Conservation (phyloP, 352 stramenopile species). For the Globisporangium spinosum region DNA sequence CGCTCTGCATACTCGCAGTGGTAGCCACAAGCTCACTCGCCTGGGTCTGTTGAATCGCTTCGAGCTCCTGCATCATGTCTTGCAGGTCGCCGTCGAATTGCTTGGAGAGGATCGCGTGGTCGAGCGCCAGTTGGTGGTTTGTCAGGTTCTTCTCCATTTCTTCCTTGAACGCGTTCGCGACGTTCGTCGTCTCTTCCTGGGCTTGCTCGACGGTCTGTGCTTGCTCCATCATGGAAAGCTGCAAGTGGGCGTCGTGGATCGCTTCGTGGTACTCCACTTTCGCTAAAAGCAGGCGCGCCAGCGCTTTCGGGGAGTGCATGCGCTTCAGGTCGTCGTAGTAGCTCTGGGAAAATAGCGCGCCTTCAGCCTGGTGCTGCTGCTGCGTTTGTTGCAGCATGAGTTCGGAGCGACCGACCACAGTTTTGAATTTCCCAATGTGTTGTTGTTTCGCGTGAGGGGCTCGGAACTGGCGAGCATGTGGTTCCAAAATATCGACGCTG, state of each 20-base stretch:
- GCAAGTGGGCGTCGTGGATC: constrained; percentile 56
- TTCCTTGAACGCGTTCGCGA: constrained; percentile 63
- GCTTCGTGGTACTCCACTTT: constrained; percentile 69
- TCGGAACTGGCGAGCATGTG: constrained; percentile 16
- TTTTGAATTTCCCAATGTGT: neutral
- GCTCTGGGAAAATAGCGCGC: constrained; percentile 3
- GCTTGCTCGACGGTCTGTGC: constrained; percentile 45
- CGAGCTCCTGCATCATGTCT: constrained; percentile 35
- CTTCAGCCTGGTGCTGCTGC: constrained; percentile 9
- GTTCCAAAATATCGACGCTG: constrained; percentile 6
- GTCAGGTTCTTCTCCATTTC: constrained; percentile 50
- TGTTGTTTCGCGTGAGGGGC: neutral
- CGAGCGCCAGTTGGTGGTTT: constrained; percentile 42
- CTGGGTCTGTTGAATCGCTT: constrained; percentile 34
- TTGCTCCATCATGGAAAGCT: constrained; percentile 59
- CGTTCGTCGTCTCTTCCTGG: constrained; percentile 43
- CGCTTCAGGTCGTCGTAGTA: constrained; percentile 22
- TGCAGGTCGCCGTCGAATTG: constrained; percentile 52
- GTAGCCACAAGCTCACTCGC: constrained; percentile 19
- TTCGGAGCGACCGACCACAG: constrained; percentile 16
- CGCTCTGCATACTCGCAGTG: constrained; percentile 15
- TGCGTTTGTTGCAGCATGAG: constrained; percentile 3
- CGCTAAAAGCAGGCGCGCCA: constrained; percentile 48
- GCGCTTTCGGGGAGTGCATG: constrained; percentile 41
- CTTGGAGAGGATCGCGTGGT: constrained; percentile 42